phyloP scores from a whole-genome alignment of 1,139 yeast species.

The Saccharomyces pastorianus region DNA sequence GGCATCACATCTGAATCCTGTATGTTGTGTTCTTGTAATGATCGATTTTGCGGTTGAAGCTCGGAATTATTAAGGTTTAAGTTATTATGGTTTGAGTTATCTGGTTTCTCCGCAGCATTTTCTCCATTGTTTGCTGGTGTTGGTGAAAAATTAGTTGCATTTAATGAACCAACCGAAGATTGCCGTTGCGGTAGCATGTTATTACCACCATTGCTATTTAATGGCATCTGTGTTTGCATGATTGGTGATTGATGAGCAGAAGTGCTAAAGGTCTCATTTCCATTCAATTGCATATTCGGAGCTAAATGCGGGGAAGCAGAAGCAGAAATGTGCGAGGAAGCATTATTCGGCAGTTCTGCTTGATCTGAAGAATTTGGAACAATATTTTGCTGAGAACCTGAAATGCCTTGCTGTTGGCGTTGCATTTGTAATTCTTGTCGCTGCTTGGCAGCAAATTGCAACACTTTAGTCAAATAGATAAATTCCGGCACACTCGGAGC shows the following conservation, averaged over 20 bases:
- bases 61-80: neutral
- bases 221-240: neutral
- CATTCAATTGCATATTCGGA: neutral
- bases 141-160: neutral
- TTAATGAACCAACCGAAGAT: neutral
- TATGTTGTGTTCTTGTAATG: neutral
- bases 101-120: neutral
- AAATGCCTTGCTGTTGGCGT: conserved; percentile 14
- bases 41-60: neutral
- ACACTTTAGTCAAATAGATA: conserved; percentile 47
- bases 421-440: conserved; percentile 34
- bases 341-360: neutral
- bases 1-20: neutral
- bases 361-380: neutral
- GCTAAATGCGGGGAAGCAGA: neutral
- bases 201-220: neutral
- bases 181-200: neutral
- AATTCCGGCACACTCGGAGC: conserved; percentile 57
- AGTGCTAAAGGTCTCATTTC: neutral
- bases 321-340: neutral
- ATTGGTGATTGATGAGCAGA: neutral
- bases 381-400: neutral
- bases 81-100: neutral
- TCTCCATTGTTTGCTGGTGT: neutral
- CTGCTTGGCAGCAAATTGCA: conserved; percentile 46